These are phyloP conservation scores for Verbascum thapsus DNA, from an alignment of 257 asterid genomes.

Conservation along the genomic window DNA sequence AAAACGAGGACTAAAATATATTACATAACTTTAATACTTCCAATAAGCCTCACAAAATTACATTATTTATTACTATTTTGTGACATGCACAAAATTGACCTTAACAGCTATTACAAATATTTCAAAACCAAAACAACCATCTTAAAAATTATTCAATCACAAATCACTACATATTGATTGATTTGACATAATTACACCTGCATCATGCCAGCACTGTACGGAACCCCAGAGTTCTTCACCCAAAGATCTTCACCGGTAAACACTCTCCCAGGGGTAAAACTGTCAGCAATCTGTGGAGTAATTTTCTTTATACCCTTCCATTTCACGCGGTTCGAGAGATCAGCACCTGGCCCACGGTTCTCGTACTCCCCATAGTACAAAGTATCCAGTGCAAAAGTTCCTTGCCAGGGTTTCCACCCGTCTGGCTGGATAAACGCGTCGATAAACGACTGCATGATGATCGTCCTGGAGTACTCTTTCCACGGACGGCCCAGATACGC, in stretches of 20 bases:
- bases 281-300: constrained; percentile 52
- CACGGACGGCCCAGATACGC: constrained; percentile 80
- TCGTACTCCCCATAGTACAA: constrained; percentile 69
- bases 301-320: constrained; percentile 72
- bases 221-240: constrained; percentile 52
- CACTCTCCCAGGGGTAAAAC: constrained; percentile 50
- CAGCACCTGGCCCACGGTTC: constrained; percentile 68
- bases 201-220: constrained; percentile 50
- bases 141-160: too few species aligned
- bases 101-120: too few species aligned
- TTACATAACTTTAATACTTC: too few species aligned
- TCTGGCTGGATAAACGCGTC: constrained; percentile 54
- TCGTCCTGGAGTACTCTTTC: constrained; percentile 75
- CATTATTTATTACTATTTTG: too few species aligned
- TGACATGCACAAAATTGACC: too few species aligned
- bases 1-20: too few species aligned
- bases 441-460: constrained; percentile 65
- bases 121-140: too few species aligned
- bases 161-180: not conserved
- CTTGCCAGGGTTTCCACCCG: constrained; percentile 86
- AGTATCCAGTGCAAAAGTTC: constrained; percentile 54
- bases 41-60: too few species aligned
- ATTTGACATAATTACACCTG: constrained; percentile 24
- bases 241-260: constrained; percentile 45
- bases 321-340: constrained; percentile 42